A percentile compares a stretch with the other conserved stretches of the same genome.
Conservation (phyloP, 2,329 filamentous ascomycete genomes). For the Aureobasidium vineae region DNA sequence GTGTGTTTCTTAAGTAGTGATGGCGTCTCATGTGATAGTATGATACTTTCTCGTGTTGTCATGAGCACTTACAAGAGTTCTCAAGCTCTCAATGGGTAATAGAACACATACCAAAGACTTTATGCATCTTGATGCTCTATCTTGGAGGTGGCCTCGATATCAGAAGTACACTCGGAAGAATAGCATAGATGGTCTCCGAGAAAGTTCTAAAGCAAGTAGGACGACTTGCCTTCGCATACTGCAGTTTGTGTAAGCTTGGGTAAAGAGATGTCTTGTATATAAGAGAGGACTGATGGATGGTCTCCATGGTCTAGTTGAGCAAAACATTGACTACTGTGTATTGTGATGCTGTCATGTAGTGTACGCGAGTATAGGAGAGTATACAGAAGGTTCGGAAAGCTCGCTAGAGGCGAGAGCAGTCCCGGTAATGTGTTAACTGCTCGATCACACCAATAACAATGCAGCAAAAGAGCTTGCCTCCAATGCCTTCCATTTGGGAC, state of each 20-base stretch:
- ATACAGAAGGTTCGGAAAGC: too few relatives aligned
- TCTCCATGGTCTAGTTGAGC: too few relatives aligned
- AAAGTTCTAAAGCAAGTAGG: too few relatives aligned
- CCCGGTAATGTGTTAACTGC: background rate
- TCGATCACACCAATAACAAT: background rate
- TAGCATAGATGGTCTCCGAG: too few relatives aligned
- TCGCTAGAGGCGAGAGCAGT: background rate
- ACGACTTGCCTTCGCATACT: too few relatives aligned
- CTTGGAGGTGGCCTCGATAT: background rate
- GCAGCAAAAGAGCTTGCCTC: background rate
- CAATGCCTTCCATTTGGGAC: background rate
- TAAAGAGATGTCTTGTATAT: too few relatives aligned
- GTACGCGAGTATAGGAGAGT: too few relatives aligned
- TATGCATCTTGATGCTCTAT: background rate
- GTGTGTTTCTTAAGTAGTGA: too few relatives aligned
- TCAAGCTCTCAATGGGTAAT: background rate
- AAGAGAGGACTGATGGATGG: too few relatives aligned
- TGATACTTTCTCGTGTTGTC: background rate
- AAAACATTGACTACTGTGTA: too few relatives aligned
- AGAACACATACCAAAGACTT: background rate
- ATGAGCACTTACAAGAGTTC: background rate
- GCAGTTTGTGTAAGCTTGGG: too few relatives aligned
- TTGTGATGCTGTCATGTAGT: too few relatives aligned
- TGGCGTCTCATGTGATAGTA: background rate
- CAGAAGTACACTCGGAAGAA: background rate